phyloP scores from a whole-genome alignment of 331 rosid genomes.

The Rhamnella rubrinervis region DNA sequence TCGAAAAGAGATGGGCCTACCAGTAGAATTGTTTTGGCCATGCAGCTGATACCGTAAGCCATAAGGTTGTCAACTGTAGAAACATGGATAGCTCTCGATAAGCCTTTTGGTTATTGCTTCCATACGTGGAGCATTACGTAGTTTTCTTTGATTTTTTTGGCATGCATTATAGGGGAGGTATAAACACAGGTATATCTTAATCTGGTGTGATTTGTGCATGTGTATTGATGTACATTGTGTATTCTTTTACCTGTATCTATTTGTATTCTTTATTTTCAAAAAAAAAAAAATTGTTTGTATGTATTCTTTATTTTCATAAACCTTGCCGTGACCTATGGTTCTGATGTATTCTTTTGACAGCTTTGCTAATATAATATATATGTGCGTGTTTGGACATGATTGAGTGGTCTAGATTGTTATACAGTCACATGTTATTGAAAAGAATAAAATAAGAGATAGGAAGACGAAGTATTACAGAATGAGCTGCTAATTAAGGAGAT shows the following conservation, averaged over 20 bases:
- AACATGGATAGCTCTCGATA: constrained; percentile 36
- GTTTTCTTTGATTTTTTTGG: constrained; percentile 31
- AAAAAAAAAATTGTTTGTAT: constrained; percentile 1
- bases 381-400: no score
- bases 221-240: constrained; percentile 7
- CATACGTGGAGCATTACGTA: constrained; percentile 32
- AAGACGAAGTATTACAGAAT: no score
- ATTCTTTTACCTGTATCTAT: not conserved
- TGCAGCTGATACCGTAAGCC: constrained; percentile 28
- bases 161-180: constrained; percentile 19
- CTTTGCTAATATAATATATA: not conserved
- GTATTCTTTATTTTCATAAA: not conserved
- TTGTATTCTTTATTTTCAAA: constrained; percentile 15
- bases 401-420: no score
- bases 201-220: constrained; percentile 18
- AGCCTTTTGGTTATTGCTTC: constrained; percentile 45
- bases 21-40: constrained; percentile 33
- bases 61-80: constrained; percentile 34
- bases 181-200: constrained; percentile 20
- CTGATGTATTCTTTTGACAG: not conserved
- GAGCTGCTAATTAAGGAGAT: no score
- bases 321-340: not conserved
- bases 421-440: no score
- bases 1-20: constrained; percentile 21
- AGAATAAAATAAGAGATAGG: no score